Conservation (phyloP, 805 yeast genomes). For the Candida multigemmis region DNA sequence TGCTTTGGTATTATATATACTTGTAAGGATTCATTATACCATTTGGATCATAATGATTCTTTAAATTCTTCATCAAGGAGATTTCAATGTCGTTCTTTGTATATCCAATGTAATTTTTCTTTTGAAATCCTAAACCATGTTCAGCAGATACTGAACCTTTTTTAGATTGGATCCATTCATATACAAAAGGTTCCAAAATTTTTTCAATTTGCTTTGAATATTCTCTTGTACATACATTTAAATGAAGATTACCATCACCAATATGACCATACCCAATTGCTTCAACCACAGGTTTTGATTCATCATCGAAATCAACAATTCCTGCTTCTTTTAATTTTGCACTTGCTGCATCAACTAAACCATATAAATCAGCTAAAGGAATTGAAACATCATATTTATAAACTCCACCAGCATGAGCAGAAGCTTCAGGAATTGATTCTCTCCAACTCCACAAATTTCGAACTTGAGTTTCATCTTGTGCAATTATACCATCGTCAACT, state of each 20-base stretch:
- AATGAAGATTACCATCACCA: conserved; percentile 95
- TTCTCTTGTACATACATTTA: conserved; percentile 83
- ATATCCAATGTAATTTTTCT: conserved; percentile 82
- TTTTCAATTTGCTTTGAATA: conserved; percentile 74
- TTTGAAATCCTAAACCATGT: conserved; percentile 96
- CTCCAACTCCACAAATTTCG: conserved; percentile 90
- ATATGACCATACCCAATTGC: conserved; percentile 98
- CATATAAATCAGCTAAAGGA: conserved; percentile 75
- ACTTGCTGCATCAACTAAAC: conserved; percentile 72
- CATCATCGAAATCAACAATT: conserved; percentile 51
- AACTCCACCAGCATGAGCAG: conserved; percentile 82
- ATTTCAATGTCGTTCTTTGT: conserved; percentile 70
- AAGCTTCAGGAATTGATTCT: conserved; percentile 87
- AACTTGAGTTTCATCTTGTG: conserved; percentile 89
- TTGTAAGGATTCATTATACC: conserved; percentile 93
- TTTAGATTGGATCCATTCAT: conserved; percentile 70
- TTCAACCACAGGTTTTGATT: conserved; percentile 68
- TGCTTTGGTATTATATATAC: conserved; percentile 45
- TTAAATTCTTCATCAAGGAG: conserved; percentile 66
- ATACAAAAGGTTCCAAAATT: conserved; percentile 86
- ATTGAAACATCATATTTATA: conserved; percentile 95
- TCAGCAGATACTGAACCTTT: conserved; percentile 94
- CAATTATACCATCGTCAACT: conserved; percentile 90
- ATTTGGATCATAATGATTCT: conserved; percentile 81
- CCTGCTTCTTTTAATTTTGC: conserved; percentile 46